Percentiles rank a stretch among this genome's conserved stretches.
Evolutionary conservation across 139 green algal genomes (phyloP).

Genomic region (Asterochloris sp.): DNA sequence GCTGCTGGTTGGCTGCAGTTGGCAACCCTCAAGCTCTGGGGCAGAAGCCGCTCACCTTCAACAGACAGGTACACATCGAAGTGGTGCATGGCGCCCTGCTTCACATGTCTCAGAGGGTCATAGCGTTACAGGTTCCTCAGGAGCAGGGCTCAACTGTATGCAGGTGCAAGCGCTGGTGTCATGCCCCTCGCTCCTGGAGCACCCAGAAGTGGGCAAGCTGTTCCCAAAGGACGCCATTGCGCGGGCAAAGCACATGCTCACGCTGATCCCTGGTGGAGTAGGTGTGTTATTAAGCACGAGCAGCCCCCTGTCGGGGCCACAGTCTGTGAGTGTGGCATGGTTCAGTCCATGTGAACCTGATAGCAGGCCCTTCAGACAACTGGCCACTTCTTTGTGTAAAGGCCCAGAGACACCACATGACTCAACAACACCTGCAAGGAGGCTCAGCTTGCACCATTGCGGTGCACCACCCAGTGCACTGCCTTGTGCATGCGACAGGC

Average conservation of each 20-base stretch:
- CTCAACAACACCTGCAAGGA: no score
- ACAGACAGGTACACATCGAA: not conserved
- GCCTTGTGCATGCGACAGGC: slow-evolving; percentile 10
- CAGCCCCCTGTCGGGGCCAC: no score
- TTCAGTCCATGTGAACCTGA: no score
- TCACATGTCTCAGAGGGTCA: not conserved
- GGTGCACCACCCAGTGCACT: no score
- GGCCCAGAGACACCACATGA: no score
- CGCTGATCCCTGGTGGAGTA: slow-evolving; percentile 57
- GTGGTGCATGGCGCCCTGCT: not conserved
- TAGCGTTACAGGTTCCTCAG: no score
- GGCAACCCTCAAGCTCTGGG: not conserved
- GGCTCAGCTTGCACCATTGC: no score
- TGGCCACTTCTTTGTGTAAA: no score
- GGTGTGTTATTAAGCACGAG: no score
- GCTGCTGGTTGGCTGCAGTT: not conserved
- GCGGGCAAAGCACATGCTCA: slow-evolving; percentile 65
- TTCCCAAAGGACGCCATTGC: slow-evolving; percentile 81
- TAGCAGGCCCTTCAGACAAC: no score
- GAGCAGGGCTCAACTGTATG: no score
- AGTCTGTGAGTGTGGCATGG: no score
- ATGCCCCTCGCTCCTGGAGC: slow-evolving; percentile 51
- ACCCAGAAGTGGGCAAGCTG: slow-evolving; percentile 48
- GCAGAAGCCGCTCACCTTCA: not conserved
- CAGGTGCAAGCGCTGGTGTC: not conserved